Evolutionary conservation across 2,329 filamentous ascomycete species (phyloP).

Genomic region (Fusarium austroafricanum): DNA sequence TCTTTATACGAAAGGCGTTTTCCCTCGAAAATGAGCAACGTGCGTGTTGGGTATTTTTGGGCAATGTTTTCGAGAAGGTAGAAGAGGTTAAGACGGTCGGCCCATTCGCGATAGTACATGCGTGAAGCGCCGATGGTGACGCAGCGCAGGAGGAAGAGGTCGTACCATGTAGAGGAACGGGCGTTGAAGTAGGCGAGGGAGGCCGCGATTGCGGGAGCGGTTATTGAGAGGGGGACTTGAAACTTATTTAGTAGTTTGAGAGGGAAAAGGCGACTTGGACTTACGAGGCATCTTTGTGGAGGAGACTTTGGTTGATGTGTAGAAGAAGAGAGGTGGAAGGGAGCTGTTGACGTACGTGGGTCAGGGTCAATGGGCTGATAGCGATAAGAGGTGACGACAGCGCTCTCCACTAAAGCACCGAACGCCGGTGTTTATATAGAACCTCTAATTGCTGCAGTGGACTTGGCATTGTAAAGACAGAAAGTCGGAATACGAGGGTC

Average conservation of each 20-base stretch:
- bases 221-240: constrained; percentile 64
- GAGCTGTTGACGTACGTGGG: constrained; percentile 35
- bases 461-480: background rate
- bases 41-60: constrained; percentile 62
- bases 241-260: background rate
- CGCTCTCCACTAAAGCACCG: constrained; percentile 31
- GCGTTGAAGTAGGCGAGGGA: constrained; percentile 84
- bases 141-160: constrained; percentile 69
- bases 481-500: background rate
- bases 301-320: no score
- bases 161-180: constrained; percentile 73
- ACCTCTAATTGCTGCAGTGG: background rate
- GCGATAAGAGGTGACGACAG: constrained; percentile 38
- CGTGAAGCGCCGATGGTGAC: constrained; percentile 60
- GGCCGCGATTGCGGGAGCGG: constrained; percentile 72
- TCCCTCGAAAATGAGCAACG: constrained; percentile 76
- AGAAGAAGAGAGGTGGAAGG: background rate
- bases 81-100: constrained; percentile 76
- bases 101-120: constrained; percentile 61
- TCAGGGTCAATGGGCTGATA: constrained; percentile 26
- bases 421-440: constrained; percentile 1
- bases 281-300: constrained; percentile 42
- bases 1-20: constrained; percentile 79
- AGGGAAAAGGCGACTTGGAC: constrained; percentile 2
- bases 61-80: constrained; percentile 79